These are phyloP conservation scores for Acer saccharum DNA, from an alignment of 345 rosid species.

Conservation along the genomic window DNA sequence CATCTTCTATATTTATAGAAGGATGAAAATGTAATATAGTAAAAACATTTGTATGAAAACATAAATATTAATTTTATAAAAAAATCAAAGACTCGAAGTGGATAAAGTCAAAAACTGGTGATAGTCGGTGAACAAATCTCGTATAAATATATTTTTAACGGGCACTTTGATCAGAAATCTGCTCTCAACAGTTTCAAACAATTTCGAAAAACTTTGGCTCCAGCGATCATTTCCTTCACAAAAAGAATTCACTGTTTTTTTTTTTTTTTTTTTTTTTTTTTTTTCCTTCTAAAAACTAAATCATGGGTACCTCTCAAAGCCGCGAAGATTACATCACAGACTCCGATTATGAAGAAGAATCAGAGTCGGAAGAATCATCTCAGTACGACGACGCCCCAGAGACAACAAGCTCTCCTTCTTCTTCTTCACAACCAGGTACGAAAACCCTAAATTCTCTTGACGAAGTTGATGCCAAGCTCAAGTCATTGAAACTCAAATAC, in stretches of 20 bases:
- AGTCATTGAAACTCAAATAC: conserved; percentile 63
- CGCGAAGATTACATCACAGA: conserved; percentile 56
- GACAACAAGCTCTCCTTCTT: conserved; percentile 32
- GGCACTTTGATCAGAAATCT: background rate
- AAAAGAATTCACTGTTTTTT: background rate
- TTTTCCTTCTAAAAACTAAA: background rate
- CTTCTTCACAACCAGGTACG: conserved; percentile 28
- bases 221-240: background rate
- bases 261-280: too few species aligned
- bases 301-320: conserved; percentile 78
- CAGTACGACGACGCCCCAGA: conserved; percentile 41
- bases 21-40: background rate
- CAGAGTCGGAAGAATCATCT: conserved; percentile 26
- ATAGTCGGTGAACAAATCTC: conserved; percentile 6
- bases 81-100: background rate
- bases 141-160: background rate
- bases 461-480: conserved; percentile 63
- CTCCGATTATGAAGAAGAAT: conserved; percentile 47
- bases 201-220: background rate
- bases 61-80: background rate
- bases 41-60: background rate
- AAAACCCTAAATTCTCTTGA: conserved; percentile 31
- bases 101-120: background rate
- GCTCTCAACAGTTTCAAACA: too few species aligned
- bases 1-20: too few species aligned